Conservation (phyloP, 305 asterid species). For the Rubia balearica region DNA sequence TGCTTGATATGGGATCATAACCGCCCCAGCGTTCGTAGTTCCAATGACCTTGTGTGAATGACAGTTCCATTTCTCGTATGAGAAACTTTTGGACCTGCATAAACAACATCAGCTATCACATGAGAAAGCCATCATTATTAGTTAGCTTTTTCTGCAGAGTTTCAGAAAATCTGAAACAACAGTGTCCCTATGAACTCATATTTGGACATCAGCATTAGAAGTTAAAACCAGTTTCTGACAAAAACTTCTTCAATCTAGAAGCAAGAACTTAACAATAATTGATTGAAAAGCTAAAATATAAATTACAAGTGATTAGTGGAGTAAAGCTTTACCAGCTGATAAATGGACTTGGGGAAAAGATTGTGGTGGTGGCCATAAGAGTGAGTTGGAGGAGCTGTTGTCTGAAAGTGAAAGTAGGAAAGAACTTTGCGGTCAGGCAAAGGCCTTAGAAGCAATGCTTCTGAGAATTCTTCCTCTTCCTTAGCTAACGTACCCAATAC, state of each 20-base stretch:
- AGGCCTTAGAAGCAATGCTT: slow-evolving; percentile 81
- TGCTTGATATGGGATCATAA: slow-evolving; percentile 68
- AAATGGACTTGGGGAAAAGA: slow-evolving; percentile 91
- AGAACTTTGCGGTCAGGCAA: slow-evolving; percentile 88
- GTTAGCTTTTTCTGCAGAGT: background rate
- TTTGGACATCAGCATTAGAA: background rate
- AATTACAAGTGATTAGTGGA: background rate
- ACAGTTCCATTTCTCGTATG: slow-evolving; percentile 81
- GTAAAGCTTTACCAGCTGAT: slow-evolving; percentile 55
- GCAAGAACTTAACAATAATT: background rate
- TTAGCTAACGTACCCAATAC: slow-evolving; percentile 32
- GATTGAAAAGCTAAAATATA: background rate
- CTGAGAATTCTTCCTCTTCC: slow-evolving; percentile 61
- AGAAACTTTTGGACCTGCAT: slow-evolving; percentile 66
- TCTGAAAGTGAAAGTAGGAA: slow-evolving; percentile 83
- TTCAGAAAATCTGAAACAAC: background rate
- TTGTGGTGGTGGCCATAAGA: slow-evolving; percentile 79
- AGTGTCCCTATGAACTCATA: background rate
- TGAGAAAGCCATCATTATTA: background rate
- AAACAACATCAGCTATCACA: slow-evolving; percentile 5
- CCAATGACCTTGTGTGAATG: slow-evolving; percentile 97
- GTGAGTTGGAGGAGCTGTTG: slow-evolving; percentile 62
- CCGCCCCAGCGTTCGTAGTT: slow-evolving; percentile 96
- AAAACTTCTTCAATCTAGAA: background rate
- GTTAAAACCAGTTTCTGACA: background rate